Percentiles rank a stretch among this genome's conserved stretches.
phyloP scores from a whole-genome alignment of 192 early-diverging fungal species.

The Rhizophagus sp. region DNA sequence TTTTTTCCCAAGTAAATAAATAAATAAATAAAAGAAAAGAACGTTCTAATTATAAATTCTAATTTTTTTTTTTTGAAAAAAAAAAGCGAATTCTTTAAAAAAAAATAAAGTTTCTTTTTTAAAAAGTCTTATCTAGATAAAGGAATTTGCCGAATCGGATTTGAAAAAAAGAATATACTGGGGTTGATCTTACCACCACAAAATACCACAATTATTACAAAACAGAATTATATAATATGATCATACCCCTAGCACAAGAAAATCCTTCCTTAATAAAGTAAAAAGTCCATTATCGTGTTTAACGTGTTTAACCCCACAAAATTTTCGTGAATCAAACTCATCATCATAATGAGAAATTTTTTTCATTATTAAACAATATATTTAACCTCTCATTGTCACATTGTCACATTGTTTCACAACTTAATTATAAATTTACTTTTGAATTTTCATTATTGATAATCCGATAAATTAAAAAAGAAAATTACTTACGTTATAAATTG shows the following conservation, averaged over 20 bases:
- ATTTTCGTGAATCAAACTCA: too few relatives aligned
- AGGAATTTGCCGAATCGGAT: too few relatives aligned
- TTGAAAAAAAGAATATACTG: too few relatives aligned
- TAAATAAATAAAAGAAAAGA: too few relatives aligned
- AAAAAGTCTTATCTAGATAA: too few relatives aligned
- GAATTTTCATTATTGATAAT: background rate
- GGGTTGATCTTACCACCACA: too few relatives aligned
- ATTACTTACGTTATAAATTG: conserved; percentile 61
- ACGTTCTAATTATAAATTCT: too few relatives aligned
- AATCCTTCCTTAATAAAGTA: background rate
- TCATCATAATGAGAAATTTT: background rate
- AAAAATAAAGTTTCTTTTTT: too few relatives aligned
- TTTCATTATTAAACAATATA: background rate
- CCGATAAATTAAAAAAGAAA: background rate
- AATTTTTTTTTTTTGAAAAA: too few relatives aligned
- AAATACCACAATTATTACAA: too few relatives aligned
- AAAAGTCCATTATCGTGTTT: background rate
- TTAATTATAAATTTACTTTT: background rate
- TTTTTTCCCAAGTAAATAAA: too few relatives aligned
- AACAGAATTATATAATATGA: background rate
- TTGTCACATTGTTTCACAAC: background rate
- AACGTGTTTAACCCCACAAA: background rate
- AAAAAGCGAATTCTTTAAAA: too few relatives aligned
- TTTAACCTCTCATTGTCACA: background rate
- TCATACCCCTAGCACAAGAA: background rate